Evolutionary conservation across 1,139 yeast species (phyloP).

Genomic region (Kazachstania sp.): DNA sequence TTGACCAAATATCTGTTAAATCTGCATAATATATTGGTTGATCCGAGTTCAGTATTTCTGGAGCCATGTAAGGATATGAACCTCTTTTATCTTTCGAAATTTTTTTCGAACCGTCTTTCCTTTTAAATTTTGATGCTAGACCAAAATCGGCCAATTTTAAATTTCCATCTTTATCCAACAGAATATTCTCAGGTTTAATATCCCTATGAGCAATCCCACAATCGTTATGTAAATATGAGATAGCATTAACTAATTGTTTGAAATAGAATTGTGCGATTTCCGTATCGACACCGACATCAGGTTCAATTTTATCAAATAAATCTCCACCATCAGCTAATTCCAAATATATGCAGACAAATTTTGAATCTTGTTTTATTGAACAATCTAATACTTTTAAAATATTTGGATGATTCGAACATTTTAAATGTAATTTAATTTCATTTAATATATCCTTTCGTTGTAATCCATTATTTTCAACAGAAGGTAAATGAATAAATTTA

Average conservation of each 20-base stretch:
- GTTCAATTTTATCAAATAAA: slow-evolving; percentile 64
- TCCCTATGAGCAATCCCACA: slow-evolving; percentile 78
- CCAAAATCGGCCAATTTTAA: slow-evolving; percentile 64
- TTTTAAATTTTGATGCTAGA: slow-evolving; percentile 47
- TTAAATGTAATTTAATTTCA: slow-evolving; percentile 48
- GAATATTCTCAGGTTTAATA: slow-evolving; percentile 83
- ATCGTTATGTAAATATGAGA: slow-evolving; percentile 50
- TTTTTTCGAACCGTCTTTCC: slow-evolving; percentile 51
- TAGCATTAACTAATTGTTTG: slow-evolving; percentile 50
- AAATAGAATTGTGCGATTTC: slow-evolving; percentile 63
- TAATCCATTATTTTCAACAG: slow-evolving; percentile 39
- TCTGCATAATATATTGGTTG: slow-evolving; percentile 44
- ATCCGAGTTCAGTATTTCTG: slow-evolving; percentile 42
- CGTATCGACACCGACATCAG: slow-evolving; percentile 59
- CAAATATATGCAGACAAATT: slow-evolving; percentile 53
- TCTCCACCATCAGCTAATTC: slow-evolving; percentile 67
- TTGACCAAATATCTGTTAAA: slow-evolving; percentile 53
- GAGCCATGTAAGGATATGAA: slow-evolving; percentile 67
- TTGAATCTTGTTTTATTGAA: slow-evolving; percentile 37
- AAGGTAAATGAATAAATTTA: slow-evolving; percentile 46
- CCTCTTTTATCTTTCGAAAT: slow-evolving; percentile 52
- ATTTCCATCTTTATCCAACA: slow-evolving; percentile 59
- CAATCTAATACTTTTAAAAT: slow-evolving; percentile 45
- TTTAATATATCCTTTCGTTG: slow-evolving; percentile 40
- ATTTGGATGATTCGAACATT: slow-evolving; percentile 50